A percentile compares a stretch with the other conserved stretches of the same genome.
These are phyloP conservation scores for Candida freyschussii DNA, from an alignment of 1,139 yeast species.

Conservation along the genomic window DNA sequence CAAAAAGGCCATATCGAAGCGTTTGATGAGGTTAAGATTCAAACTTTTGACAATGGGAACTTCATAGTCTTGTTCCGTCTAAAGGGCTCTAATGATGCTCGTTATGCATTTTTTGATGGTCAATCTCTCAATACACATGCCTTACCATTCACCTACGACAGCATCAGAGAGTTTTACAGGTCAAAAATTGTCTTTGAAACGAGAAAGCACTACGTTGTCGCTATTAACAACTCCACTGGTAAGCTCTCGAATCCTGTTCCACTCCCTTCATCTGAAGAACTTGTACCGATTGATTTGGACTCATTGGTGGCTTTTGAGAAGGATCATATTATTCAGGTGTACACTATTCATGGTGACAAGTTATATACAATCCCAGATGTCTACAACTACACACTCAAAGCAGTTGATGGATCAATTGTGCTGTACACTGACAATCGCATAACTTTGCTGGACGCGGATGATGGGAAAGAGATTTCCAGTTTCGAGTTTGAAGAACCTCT, in stretches of 20 bases:
- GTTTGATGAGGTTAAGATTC: conserved; percentile 8
- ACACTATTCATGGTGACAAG: conserved; percentile 9
- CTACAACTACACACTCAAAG: conserved; percentile 19
- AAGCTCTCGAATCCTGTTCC: conserved; percentile 7
- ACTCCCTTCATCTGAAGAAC: conserved; percentile 5
- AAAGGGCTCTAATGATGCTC: conserved; percentile 6
- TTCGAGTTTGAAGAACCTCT: conserved; percentile 18
- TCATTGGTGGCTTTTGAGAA: conserved; percentile 19
- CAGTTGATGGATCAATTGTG: conserved; percentile 15
- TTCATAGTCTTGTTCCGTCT: conserved; percentile 12
- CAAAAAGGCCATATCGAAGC: conserved; percentile 6
- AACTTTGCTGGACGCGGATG: conserved; percentile 23
- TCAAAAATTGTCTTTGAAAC: conserved; percentile 18
- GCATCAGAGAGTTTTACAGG: conserved; percentile 20
- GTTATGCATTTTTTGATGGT: conserved; percentile 16
- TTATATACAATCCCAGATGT: conserved; percentile 23
- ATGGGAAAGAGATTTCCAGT: conserved; percentile 18
- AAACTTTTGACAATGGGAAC: conserved; percentile 16
- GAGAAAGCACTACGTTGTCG: conserved; percentile 8
- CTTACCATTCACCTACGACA: conserved; percentile 10
- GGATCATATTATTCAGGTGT: conserved; percentile 19
- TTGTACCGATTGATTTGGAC: conserved; percentile 19
- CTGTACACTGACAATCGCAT: conserved; percentile 21
- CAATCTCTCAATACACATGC: conserved; percentile 6
- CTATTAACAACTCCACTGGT: conserved; percentile 14